Base-by-base conservation (phyloP, 257 asterid species). In the Nemophila menziesii region DNA sequence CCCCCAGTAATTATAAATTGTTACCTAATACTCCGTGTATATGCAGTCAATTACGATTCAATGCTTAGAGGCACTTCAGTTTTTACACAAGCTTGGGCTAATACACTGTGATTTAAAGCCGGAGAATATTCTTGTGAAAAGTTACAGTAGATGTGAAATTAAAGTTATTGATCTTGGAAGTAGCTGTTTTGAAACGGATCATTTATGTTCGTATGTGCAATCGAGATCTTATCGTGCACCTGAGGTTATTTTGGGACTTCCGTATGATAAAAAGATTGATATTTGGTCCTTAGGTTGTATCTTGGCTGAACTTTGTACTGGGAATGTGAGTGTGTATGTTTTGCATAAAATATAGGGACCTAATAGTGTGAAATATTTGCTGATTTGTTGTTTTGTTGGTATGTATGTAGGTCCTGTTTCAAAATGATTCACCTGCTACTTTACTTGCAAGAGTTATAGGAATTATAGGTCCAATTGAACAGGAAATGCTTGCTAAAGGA, bases 271-370 rank as follows among this genome's bases (percentile, higher is more conserved):
- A 45, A 84, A 80, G 80, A 89, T 89, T 3, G 98, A 89, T 63
- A 54, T 89, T 51, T 89, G 98, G 98, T 89, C 98, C 47, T 95
- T 89, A 49, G 97, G 97, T 29, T 89, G 97, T 81, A 89, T 89
- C 52, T 68, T 89, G 75, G 97, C 97, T 18, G 97, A 89, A 68
- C 95, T 89, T 51, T 89, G 97, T 69, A 78, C 95, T 0, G 97
- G 97, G 64, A 83, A 89, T 61, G 97, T 89, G 71, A 77, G 95
- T 69, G 62, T n/a, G n/a, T n/a, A n/a, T n/a, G n/a, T n/a, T n/a
- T n/a, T n/a, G n/a, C n/a, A n/a, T n/a, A n/a, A n/a, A n/a, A n/a
- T 5, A 7, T 29, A 2, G 12, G 36, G n/a, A n/a, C 36, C 36
- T 29, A 29, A 29, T 29, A 5, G 36, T 29, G 7, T 29, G 7